A percentile compares a stretch with the other conserved stretches of the same genome.
Evolutionary conservation across 1,284 basidiomycete genomes (phyloP).

Genomic region (Leccinum huronense): DNA sequence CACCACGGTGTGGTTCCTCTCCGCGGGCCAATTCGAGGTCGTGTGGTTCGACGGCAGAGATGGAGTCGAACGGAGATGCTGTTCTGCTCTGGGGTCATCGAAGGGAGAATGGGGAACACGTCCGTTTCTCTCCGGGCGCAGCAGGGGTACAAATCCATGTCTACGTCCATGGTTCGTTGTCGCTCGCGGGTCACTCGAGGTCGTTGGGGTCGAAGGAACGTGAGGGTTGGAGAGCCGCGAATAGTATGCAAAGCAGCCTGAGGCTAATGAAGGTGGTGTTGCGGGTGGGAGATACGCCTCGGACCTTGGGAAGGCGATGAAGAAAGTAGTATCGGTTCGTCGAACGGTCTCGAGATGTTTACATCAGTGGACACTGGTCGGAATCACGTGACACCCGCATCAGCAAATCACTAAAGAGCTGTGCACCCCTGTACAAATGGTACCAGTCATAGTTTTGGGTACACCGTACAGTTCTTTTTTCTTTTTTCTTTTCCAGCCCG

Average conservation of each 20-base stretch:
- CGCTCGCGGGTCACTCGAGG: constrained; percentile 65
- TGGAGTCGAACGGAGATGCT: constrained; percentile 36
- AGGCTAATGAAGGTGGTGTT: constrained; percentile 42
- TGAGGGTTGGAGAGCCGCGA: constrained; percentile 63
- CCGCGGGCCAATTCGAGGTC: constrained; percentile 46
- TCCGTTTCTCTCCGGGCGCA: constrained; percentile 68
- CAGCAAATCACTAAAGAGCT: too few relatives aligned
- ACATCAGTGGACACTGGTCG: too few relatives aligned
- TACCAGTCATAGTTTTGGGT: too few relatives aligned
- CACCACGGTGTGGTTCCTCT: constrained; percentile 26
- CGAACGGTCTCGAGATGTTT: constrained; percentile 10
- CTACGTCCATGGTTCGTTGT: constrained; percentile 80
- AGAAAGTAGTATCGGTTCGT: constrained; percentile 27
- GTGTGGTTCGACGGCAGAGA: constrained; percentile 47
- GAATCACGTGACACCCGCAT: too few relatives aligned
- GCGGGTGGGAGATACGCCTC: constrained; percentile 38
- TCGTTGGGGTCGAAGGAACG: constrained; percentile 67
- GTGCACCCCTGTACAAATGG: too few relatives aligned
- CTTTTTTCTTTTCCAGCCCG: too few relatives aligned
- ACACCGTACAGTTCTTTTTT: too few relatives aligned
- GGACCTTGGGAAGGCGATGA: constrained; percentile 46
- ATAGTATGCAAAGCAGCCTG: constrained; percentile 39
- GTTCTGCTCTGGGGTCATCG: constrained; percentile 16
- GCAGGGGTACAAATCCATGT: constrained; percentile 81
- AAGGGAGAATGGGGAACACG: constrained; percentile 32